Base-by-base conservation (phyloP, 2,329 filamentous ascomycete genomes). In the Trichoderma citrinoviride region DNA sequence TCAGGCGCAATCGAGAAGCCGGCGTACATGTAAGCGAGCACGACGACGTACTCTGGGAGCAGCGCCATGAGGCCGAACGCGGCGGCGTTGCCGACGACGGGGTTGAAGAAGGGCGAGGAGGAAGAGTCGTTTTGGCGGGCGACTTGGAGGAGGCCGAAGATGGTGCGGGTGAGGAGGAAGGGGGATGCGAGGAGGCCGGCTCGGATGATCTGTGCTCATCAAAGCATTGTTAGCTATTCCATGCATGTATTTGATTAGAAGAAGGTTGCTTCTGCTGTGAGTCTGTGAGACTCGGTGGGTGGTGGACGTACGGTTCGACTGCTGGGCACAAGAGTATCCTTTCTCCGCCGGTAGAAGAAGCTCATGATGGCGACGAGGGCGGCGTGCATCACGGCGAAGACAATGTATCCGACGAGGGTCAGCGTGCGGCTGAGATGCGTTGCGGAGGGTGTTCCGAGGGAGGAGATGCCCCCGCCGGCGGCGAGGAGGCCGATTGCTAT, bases 71-170 rank as follows among this genome's bases (percentile, higher is more conserved):
- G 40, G 2, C 53, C 66, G 46, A 70, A 69, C 0, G 66, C 46
- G 8, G 67, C 46, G 3, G 66, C 55, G 10, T 55, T 66, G n/a
- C 67, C 68, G 25, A 21, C 60, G 1, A 69, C 61, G 15, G 70
- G 71, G 40, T 67, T 70, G 63, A 70, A 71, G 63, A 70, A 71
- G 5, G 55, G 50, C 14, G 66, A 67, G 3, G 29, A 10, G 15
- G 8, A 5, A 27, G 27, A 23, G 17, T 61, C 37, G 17, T 61
- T 37, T 53, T 68, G 37, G 5, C 62, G 58, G 7, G 52, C 64
- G 23, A 67, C 67, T 56, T 71, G 66, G 14, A 72, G 50, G 21
- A 72, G 65, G 15, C 71, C 70, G 53, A 69, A 71, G 37, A 68
- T 27, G 17, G 66, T 70, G 27, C 71, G 67, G 17, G 70, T 56